Evolutionary conservation across 129 eudicot genomes (phyloP), one percentile per base, ranked within the genome.

Genomic region (Flaveria sonorensis): DNA sequence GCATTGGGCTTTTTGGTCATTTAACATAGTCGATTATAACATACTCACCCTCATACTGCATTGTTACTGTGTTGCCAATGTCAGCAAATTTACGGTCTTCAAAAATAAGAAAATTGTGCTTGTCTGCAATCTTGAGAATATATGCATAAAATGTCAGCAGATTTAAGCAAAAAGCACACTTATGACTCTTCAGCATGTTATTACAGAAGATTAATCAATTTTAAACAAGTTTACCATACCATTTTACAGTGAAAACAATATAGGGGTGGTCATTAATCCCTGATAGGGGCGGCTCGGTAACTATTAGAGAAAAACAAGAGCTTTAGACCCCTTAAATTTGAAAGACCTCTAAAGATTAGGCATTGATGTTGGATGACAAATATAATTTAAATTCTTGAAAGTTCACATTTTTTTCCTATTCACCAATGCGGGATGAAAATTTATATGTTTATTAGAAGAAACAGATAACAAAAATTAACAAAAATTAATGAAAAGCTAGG

Each of bases 31-130:
- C 30, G n/a, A 16, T 19, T 12, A 16, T 32, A 3, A 40, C 56
- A 24, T 11, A n/a, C 91, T 84, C 77, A 93, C 98, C 90, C 79
- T 87, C 98, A 81, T 90, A 90, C 73, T 91, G 98, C 98, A 93
- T 93, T 52, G 96, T 91, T 50, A 87, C 97, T 10, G 97, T 93
- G 84, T 93, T 93, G 66, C 98, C 97, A 77, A 93, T 93, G 81
- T 93, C 98, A 61, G 97, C 97, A 79, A 93, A 93, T 80, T 93
- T 93, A 26, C 97, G 91, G 79, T 93, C 98, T 82, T 93, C 98
- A 56, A 93, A 93, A 26, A 93, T 91, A 43, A 93, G 87, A 78
- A 93, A 93, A 73, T 93, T 89, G 68, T 93, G 98, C 71, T 87
- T 93, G 6, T 90, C 98, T 86, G 96, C 98, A 82, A 93, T 89